Conservation (phyloP, 768 basidiomycete genomes). For the Leccinellum luteum region DNA sequence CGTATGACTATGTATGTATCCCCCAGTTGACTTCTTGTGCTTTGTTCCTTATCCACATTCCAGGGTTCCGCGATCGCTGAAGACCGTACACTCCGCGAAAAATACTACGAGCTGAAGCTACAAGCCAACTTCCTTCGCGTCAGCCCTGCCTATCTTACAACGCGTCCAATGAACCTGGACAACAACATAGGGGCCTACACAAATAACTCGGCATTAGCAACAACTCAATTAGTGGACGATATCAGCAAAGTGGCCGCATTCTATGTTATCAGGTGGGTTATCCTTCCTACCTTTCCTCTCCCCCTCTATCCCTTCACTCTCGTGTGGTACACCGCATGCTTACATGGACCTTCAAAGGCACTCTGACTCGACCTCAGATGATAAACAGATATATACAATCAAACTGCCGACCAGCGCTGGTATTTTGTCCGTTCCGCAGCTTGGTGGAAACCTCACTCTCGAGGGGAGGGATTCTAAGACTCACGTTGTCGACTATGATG, state of each 20-base stretch:
- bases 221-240: constrained; percentile 47
- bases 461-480: constrained; percentile 54
- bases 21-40: background rate
- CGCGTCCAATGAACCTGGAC: constrained; percentile 41
- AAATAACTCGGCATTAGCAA: constrained; percentile 45
- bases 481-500: constrained; percentile 47
- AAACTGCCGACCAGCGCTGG: constrained; percentile 47
- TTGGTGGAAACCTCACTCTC: constrained; percentile 43
- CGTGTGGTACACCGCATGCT: background rate
- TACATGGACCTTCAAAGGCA: constrained; percentile 14
- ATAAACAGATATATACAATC: constrained; percentile 32
- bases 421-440: constrained; percentile 38
- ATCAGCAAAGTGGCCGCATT: constrained; percentile 48
- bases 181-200: constrained; percentile 45
- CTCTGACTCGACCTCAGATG: constrained; percentile 10
- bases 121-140: constrained; percentile 51
- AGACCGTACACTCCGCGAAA: constrained; percentile 50
- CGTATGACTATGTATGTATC: constrained; percentile 53
- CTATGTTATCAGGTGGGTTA: constrained; percentile 34
- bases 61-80: constrained; percentile 51
- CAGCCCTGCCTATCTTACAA: constrained; percentile 49
- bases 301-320: background rate
- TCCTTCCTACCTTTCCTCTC: background rate
- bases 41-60: background rate
- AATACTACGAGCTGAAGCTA: constrained; percentile 52